phyloP scores from a whole-genome alignment of 2,329 filamentous ascomycete species.

The Calcarisporium arbuscula region DNA sequence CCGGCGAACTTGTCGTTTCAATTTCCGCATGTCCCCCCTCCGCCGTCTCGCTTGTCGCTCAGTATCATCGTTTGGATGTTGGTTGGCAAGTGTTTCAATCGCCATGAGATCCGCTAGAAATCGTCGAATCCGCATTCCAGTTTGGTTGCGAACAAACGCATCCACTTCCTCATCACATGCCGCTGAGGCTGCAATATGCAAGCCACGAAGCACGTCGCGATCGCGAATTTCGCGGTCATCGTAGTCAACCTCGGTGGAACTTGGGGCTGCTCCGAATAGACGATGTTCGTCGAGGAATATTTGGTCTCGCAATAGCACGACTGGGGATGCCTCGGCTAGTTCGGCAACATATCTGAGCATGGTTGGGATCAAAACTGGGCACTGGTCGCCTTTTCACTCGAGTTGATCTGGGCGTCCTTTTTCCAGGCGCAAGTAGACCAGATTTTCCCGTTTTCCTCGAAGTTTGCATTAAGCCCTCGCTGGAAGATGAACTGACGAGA shows the following conservation, averaged over 20 bases:
- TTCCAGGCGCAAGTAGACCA: background rate
- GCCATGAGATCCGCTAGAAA: slow-evolving; percentile 49
- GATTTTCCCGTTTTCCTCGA: too few species aligned
- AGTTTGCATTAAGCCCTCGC: too few species aligned
- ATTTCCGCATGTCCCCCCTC: slow-evolving; percentile 24
- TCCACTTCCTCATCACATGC: slow-evolving; percentile 50
- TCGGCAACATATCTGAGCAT: slow-evolving; percentile 20
- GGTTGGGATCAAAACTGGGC: slow-evolving; percentile 12
- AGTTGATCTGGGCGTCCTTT: background rate
- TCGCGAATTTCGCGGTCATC: slow-evolving; percentile 36
- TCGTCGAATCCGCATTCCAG: slow-evolving; percentile 45
- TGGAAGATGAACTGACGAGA: too few species aligned
- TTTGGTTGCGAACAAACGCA: slow-evolving; percentile 42
- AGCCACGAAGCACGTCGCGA: slow-evolving; percentile 46
- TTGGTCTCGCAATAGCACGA: slow-evolving; percentile 21
- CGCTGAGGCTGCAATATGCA: slow-evolving; percentile 49
- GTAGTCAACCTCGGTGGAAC: slow-evolving; percentile 19
- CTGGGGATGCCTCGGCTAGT: slow-evolving; percentile 18
- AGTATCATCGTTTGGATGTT: slow-evolving; percentile 16
- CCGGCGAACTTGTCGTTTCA: slow-evolving; percentile 29
- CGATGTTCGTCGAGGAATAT: slow-evolving; percentile 28
- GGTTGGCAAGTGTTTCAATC: slow-evolving; percentile 39
- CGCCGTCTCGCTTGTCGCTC: slow-evolving; percentile 20
- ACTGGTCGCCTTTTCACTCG: slow-evolving; percentile 1
- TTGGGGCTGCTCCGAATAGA: slow-evolving; percentile 21